phyloP scores from a whole-genome alignment of 257 asterid genomes.

The Solanum peruvianum region DNA sequence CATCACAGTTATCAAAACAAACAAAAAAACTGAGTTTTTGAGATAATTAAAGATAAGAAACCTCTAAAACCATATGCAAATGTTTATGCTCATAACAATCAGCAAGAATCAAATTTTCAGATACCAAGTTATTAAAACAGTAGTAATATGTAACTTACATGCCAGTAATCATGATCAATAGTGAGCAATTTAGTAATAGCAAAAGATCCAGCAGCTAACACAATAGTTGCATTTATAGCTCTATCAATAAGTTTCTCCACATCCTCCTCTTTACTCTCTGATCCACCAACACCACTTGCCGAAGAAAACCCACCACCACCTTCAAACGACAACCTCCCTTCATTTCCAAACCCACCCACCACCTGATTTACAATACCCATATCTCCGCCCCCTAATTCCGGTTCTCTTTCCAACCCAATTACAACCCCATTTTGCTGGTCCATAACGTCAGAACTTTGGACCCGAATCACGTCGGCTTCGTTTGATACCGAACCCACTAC shows the following conservation, averaged over 20 bases:
- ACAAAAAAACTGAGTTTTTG: neutral
- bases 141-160: conserved; percentile 31
- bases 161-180: conserved; percentile 75
- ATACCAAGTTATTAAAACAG: neutral
- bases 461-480: conserved; percentile 39
- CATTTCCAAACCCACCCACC: conserved; percentile 52
- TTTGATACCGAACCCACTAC: conserved; percentile 22
- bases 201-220: conserved; percentile 68
- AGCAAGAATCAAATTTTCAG: neutral
- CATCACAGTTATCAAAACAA: no score
- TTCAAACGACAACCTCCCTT: conserved; percentile 54
- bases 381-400: neutral
- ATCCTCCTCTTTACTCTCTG: conserved; percentile 17
- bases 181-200: conserved; percentile 75
- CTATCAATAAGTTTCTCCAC: conserved; percentile 42
- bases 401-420: conserved; percentile 21
- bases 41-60: neutral
- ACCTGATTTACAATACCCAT: conserved; percentile 26
- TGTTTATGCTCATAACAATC: neutral
- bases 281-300: conserved; percentile 31
- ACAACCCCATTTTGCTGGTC: conserved; percentile 50
- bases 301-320: conserved; percentile 41
- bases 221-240: conserved; percentile 65
- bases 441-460: conserved; percentile 34
- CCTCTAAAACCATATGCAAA: neutral